Conservation (phyloP, 305 asterid species). For the Fraxinus baroniana region DNA sequence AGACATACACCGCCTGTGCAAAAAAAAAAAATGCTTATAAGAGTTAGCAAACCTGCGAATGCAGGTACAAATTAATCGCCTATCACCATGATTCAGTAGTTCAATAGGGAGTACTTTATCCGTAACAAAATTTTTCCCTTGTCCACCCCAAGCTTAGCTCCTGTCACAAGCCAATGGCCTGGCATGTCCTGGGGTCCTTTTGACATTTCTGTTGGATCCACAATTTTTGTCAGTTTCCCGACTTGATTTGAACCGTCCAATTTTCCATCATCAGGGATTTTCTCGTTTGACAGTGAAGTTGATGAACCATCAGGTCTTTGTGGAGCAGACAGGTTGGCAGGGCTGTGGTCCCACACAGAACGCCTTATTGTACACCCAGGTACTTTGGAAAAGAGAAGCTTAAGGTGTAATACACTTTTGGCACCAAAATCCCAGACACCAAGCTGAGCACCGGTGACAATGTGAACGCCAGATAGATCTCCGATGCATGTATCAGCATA, state of each 20-base stretch:
- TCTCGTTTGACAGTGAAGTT: constrained; percentile 30
- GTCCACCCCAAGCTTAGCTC: constrained; percentile 99
- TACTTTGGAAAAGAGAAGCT: constrained; percentile 88
- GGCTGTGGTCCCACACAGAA: constrained; percentile 98
- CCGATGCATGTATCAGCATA: constrained; percentile 82
- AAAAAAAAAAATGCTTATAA: constrained; percentile 22
- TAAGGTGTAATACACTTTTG: constrained; percentile 83
- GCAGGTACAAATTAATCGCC: constrained; percentile 9
- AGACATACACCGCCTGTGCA: constrained; percentile 44
- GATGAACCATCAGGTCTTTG: constrained; percentile 66
- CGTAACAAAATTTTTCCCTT: constrained; percentile 80
- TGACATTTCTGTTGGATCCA: constrained; percentile 93
- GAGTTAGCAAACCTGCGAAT: constrained; percentile 28
- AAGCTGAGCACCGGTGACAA: constrained; percentile 93
- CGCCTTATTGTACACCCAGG: constrained; percentile 98
- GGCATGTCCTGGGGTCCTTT: constrained; percentile 97
- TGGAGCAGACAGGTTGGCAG: constrained; percentile 34
- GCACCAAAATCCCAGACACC: constrained; percentile 98
- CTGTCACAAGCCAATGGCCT: constrained; percentile 96
- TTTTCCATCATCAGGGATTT: constrained; percentile 7
- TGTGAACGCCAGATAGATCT: constrained; percentile 92
- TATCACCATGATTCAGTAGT: constrained; percentile 52
- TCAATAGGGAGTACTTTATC: constrained; percentile 82
- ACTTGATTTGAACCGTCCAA: constrained; percentile 22
- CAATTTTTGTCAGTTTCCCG: constrained; percentile 64